Conservation (phyloP, 148 eudicot genomes). For the Vaccinium darrowii region DNA sequence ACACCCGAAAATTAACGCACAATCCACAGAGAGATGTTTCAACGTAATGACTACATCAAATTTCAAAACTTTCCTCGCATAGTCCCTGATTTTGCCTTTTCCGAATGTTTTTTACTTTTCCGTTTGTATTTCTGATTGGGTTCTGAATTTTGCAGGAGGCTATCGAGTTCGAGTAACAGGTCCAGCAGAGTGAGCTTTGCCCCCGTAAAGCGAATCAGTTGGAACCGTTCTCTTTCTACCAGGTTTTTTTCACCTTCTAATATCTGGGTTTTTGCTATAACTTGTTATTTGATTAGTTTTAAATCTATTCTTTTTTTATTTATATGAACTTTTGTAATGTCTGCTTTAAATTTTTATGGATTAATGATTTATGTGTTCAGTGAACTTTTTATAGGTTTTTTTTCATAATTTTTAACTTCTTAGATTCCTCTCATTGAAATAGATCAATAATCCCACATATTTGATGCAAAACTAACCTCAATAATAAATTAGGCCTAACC, state of each 20-base stretch:
- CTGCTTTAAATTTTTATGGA: too few species aligned
- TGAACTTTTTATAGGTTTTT: too few species aligned
- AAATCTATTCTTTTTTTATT: too few species aligned
- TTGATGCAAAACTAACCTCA: too few species aligned
- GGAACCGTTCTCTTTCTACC: slow-evolving; percentile 91
- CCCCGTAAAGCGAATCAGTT: slow-evolving; percentile 56
- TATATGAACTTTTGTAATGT: too few species aligned
- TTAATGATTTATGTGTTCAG: too few species aligned
- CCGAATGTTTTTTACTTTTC: neutral
- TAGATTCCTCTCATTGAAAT: too few species aligned
- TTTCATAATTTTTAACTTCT: too few species aligned
- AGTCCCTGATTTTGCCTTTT: neutral
- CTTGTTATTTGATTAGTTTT: too few species aligned
- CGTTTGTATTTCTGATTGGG: neutral
- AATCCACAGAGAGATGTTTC: slow-evolving; percentile 18
- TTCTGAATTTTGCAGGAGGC: slow-evolving; percentile 29
- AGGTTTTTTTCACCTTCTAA: slow-evolving; percentile 35
- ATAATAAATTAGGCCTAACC: too few species aligned
- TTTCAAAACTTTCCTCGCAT: neutral
- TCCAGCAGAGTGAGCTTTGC: slow-evolving; percentile 52
- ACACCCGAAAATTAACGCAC: slow-evolving; percentile 32
- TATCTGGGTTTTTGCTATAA: too few species aligned
- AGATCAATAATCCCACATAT: too few species aligned
- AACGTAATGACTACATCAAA: neutral
- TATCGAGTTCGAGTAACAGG: slow-evolving; percentile 34